Conservation (phyloP, 352 stramenopile species). For the Globisporangium lucens region DNA sequence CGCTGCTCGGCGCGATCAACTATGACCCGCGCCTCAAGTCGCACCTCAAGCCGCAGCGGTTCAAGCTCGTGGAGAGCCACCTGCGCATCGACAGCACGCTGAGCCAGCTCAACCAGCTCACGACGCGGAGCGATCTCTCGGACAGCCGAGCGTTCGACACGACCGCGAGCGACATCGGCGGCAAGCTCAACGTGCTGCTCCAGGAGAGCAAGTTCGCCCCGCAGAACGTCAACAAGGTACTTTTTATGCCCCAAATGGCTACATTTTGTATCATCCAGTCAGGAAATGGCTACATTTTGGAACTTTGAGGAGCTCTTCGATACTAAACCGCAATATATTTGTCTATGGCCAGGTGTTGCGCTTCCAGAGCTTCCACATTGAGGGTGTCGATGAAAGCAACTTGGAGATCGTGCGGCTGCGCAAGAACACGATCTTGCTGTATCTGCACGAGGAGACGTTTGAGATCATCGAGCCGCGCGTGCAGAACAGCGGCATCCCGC, state of each 20-base stretch:
- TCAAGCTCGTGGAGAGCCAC: conserved; percentile 61
- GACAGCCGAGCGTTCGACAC: conserved; percentile 60
- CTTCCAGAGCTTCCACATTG: conserved; percentile 86
- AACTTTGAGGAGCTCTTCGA: background rate
- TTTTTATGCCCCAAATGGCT: background rate
- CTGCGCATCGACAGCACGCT: conserved; percentile 67
- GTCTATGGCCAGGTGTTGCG: conserved; percentile 44
- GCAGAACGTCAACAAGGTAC: conserved; percentile 66
- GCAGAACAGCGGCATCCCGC: conserved; percentile 82
- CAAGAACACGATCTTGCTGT: conserved; percentile 77
- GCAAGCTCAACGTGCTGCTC: conserved; percentile 30
- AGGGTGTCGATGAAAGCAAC: conserved; percentile 81
- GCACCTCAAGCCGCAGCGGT: conserved; percentile 76
- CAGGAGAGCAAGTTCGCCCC: conserved; percentile 78
- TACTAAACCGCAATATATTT: background rate
- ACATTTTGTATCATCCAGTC: background rate
- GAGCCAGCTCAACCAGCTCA: conserved; percentile 56
- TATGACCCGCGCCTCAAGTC: conserved; percentile 66
- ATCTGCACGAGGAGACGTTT: conserved; percentile 85
- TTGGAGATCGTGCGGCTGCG: conserved; percentile 69
- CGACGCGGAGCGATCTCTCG: conserved; percentile 51
- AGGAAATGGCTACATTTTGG: background rate
- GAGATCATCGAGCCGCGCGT: conserved; percentile 84
- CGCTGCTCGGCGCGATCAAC: conserved; percentile 64
- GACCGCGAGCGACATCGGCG: conserved; percentile 59